phyloP scores from a whole-genome alignment of 1,139 yeast species.

The Spathaspora sp. region DNA sequence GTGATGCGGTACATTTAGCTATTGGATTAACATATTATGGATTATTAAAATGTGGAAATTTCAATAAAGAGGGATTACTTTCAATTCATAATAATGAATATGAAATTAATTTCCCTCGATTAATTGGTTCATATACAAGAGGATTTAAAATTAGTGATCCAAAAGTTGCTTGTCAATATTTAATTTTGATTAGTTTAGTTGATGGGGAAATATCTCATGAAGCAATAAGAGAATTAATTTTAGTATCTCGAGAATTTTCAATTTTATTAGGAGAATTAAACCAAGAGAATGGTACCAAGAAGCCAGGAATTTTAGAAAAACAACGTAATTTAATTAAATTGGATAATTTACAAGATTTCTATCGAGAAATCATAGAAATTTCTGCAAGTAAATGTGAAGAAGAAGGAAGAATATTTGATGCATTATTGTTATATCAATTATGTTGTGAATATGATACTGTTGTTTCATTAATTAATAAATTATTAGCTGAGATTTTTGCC shows the following conservation, averaged over 20 bases:
- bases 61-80: constrained; percentile 32
- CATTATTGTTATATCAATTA: constrained; percentile 80
- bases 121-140: constrained; percentile 72
- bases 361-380: constrained; percentile 67
- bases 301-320: constrained; percentile 83
- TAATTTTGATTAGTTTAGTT: constrained; percentile 64
- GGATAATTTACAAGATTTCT: constrained; percentile 48
- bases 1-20: constrained; percentile 89
- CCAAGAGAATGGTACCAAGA: constrained; percentile 65
- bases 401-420: constrained; percentile 87
- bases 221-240: constrained; percentile 77
- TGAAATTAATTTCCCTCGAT: constrained; percentile 56
- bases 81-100: constrained; percentile 34
- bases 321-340: constrained; percentile 70
- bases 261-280: constrained; percentile 79
- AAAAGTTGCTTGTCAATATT: constrained; percentile 84
- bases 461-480: constrained; percentile 69
- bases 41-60: constrained; percentile 52
- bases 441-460: constrained; percentile 89
- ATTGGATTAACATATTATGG: constrained; percentile 80
- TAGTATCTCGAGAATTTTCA: constrained; percentile 83
- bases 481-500: constrained; percentile 77
- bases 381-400: constrained; percentile 89
- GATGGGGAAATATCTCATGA: constrained; percentile 69
- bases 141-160: constrained; percentile 86